Evolutionary conservation across 495 filamentous ascomycete species (phyloP).

Genomic region (Xylaria curta): DNA sequence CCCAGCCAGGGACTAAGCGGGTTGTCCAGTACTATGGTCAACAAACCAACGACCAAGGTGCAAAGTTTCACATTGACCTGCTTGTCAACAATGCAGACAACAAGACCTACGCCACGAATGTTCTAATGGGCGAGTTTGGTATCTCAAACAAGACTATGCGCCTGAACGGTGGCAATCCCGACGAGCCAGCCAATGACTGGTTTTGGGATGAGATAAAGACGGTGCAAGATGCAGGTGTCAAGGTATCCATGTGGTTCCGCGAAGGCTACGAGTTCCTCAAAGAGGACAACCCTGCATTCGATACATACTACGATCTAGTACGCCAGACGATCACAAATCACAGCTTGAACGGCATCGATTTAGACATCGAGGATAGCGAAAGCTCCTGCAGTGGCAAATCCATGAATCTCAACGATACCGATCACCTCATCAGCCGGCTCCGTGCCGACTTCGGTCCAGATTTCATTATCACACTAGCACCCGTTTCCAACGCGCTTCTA

Average conservation of each 20-base stretch:
- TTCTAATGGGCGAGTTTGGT: conserved; percentile 16
- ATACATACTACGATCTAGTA: conserved; percentile 63
- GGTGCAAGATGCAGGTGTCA: conserved; percentile 63
- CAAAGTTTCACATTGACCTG: conserved; percentile 12
- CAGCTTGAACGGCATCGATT: conserved; percentile 66
- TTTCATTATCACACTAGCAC: conserved; percentile 72
- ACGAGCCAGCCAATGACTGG: conserved; percentile 50
- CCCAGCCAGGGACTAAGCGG: neutral
- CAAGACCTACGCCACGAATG: conserved; percentile 8
- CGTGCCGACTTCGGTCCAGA: conserved; percentile 64
- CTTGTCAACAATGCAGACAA: conserved; percentile 10
- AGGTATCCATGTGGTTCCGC: conserved; percentile 71
- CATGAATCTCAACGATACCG: conserved; percentile 65
- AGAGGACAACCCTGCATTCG: conserved; percentile 51
- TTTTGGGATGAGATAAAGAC: conserved; percentile 65
- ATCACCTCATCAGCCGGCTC: conserved; percentile 67
- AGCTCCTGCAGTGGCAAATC: neutral
- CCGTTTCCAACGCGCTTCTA: conserved; percentile 67
- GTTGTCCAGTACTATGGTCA: conserved; percentile 7
- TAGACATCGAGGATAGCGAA: conserved; percentile 69
- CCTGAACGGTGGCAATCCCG: conserved; percentile 34
- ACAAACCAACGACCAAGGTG: neutral
- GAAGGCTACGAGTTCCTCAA: conserved; percentile 65
- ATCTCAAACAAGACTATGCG: neutral
- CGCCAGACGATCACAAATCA: conserved; percentile 57